phyloP scores from a whole-genome alignment of 352 stramenopile species.

The Phytophthora lateralis region DNA sequence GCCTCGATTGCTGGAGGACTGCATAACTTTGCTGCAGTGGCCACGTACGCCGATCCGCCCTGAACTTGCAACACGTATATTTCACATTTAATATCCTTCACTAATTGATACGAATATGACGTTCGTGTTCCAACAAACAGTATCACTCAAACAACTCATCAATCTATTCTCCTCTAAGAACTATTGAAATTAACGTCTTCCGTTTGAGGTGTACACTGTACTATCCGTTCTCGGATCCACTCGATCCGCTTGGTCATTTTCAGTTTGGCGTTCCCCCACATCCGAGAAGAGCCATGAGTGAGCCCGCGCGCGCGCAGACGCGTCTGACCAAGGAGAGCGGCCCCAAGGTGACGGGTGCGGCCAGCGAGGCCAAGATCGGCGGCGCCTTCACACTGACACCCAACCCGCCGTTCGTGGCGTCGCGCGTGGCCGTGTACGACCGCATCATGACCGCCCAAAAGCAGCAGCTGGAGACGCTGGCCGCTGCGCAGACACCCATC shows the following conservation, averaged over 20 bases:
- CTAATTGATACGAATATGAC: no score
- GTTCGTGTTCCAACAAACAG: no score
- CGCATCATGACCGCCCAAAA: conserved; percentile 76
- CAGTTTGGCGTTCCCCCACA: conserved; percentile 5
- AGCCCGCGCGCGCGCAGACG: conserved; percentile 70
- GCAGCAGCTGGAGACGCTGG: conserved; percentile 67
- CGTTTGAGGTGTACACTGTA: neutral
- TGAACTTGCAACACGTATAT: neutral
- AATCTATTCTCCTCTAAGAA: neutral
- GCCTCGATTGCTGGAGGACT: conserved; percentile 8
- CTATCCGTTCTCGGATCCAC: conserved; percentile 15
- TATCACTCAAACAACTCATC: no score
- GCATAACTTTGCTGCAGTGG: neutral
- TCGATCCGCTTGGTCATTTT: conserved; percentile 21
- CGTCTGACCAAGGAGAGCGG: conserved; percentile 84
- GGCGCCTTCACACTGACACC: conserved; percentile 76
- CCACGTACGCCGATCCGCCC: conserved; percentile 2
- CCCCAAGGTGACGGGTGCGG: conserved; percentile 56
- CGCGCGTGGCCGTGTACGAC: conserved; percentile 88
- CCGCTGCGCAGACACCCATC: conserved; percentile 92
- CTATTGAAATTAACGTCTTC: neutral
- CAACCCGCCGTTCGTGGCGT: conserved; percentile 85
- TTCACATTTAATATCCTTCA: neutral
- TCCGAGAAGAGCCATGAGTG: conserved; percentile 20
- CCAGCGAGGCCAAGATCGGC: conserved; percentile 76